Evolutionary conservation across 352 stramenopile genomes (phyloP), one percentile per base, ranked within the genome.

Genomic region (Bremia lactucae): DNA sequence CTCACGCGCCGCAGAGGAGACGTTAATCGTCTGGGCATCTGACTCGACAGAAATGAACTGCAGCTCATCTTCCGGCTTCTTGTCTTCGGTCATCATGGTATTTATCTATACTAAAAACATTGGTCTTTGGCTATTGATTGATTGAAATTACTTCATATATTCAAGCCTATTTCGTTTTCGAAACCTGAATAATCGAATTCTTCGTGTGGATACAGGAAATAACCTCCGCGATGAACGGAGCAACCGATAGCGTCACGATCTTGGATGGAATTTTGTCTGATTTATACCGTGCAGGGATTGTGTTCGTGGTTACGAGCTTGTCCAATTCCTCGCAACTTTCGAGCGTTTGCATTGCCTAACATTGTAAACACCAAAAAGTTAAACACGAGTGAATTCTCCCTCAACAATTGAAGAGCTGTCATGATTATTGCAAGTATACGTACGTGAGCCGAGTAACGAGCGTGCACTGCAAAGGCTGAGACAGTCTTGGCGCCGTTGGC

Each of bases 121-220:
- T 31, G 11, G 15, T 10, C 14, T 6, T 2, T 25, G 18, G 24
- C 16, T n/a, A 24, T 31, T 55, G 19, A 64, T 59, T 69, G 51
- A 46, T 33, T 22, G 14, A 68, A 65, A 62, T 36, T 55, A 57
- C 4, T 48, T 65, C 52, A 10, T 39, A 11, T 5, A 22, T 40
- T 13, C 57, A 37, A 6, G n/a, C 25, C 53, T 72, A 87, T 53
- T 87, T 87, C 41, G 72, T 87, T 57, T 83, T 84, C 44, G 68
- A 72, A 28, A 84, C 63, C 49, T 87, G 75, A 49, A 84, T 82
- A 47, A 91, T 87, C 37, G 80, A 92, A 59, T 72, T 60, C 53
- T 92, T 92, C 31, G 54, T 82, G 68, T 92, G 80, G 51, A 89
- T 92, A 56, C 74, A 89, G 47, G 77, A 88, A 58, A 92, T 92